These are phyloP conservation scores for Heliamphora pulchella DNA, from an alignment of 179 eudicot genomes.

Conservation along the genomic window DNA sequence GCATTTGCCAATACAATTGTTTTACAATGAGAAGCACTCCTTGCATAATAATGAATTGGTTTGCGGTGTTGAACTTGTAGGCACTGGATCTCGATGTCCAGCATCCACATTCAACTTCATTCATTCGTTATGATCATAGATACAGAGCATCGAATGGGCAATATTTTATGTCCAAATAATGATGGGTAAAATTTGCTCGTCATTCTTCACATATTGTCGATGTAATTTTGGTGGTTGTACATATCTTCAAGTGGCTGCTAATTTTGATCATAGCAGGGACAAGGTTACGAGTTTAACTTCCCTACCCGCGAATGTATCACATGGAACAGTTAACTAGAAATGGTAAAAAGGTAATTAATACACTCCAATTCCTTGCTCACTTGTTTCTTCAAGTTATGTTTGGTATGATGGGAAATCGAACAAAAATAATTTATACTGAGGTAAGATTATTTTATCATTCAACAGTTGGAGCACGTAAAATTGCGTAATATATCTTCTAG, in stretches of 20 bases:
- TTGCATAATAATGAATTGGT: conserved; percentile 2
- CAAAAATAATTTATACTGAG: too few relatives aligned
- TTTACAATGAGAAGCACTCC: neutral
- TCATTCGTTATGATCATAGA: conserved; percentile 19
- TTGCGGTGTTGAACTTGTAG: conserved; percentile 17
- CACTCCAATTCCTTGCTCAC: neutral
- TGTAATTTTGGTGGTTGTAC: neutral
- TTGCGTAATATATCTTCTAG: neutral
- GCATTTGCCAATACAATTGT: neutral
- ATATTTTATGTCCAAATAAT: conserved; percentile 14
- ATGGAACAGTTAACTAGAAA: neutral
- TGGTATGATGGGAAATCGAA: neutral
- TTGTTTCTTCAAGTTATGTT: neutral
- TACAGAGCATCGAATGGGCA: conserved; percentile 17
- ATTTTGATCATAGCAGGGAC: neutral
- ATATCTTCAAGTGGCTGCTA: neutral
- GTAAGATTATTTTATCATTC: neutral
- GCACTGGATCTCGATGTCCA: conserved; percentile 22
- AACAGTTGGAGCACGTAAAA: neutral
- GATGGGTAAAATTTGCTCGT: neutral
- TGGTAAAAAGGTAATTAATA: conserved; percentile 1
- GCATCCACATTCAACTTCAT: conserved; percentile 17
- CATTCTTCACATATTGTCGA: neutral
- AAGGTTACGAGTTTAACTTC: neutral
- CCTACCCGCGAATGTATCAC: neutral